Percentiles rank a stretch among this genome's conserved stretches.
These are phyloP conservation scores for Alternaria sp. DNA, from an alignment of 2,329 filamentous ascomycete species.

Conservation along the genomic window DNA sequence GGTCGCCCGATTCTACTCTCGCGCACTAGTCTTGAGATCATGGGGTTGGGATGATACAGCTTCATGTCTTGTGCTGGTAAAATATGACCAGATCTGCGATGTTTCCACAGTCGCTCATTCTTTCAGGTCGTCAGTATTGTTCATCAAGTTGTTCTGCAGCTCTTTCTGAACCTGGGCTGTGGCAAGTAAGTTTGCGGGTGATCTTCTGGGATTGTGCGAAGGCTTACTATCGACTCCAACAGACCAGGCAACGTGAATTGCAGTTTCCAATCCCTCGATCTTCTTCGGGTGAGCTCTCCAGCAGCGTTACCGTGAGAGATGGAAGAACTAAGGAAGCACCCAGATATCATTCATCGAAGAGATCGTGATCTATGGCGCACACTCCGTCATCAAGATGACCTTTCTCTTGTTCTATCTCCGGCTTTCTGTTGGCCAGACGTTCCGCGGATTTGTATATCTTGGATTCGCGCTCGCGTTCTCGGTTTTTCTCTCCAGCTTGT, in stretches of 20 bases:
- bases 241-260: background rate
- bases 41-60: conserved; percentile 9
- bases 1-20: conserved; percentile 5
- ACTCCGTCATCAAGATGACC: conserved; percentile 5
- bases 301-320: background rate
- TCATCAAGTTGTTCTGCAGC: background rate
- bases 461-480: background rate
- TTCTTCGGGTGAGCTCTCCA: background rate
- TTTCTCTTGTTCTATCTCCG: conserved; percentile 8
- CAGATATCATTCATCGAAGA: conserved; percentile 4
- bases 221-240: background rate
- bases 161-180: background rate
- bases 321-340: background rate
- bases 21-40: background rate
- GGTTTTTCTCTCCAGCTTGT: background rate
- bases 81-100: background rate
- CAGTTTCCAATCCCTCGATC: background rate
- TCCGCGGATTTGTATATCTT: background rate
- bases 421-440: background rate
- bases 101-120: background rate
- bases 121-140: background rate
- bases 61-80: background rate
- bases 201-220: background rate
- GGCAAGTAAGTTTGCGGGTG: background rate
- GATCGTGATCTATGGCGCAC: conserved; percentile 2